Evolutionary conservation across 305 asterid species (phyloP).

Genomic region (Fraxinus baroniana): DNA sequence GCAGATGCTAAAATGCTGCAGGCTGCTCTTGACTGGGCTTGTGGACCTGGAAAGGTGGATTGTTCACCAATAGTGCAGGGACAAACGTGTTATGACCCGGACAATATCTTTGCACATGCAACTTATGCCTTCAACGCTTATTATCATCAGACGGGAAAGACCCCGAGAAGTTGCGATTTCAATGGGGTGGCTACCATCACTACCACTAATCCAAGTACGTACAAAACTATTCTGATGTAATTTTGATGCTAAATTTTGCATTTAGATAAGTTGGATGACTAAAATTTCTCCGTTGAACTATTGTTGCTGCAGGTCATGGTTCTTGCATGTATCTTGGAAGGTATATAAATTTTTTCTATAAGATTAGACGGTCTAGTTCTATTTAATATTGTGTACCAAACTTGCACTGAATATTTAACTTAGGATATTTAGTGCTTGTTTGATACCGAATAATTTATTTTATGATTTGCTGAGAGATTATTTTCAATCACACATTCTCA

Average conservation of each 20-base stretch:
- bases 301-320: slow-evolving; percentile 64
- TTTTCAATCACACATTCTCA: too few species aligned
- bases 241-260: background rate
- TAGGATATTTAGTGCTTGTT: background rate
- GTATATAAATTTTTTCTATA: slow-evolving; percentile 25
- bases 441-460: too few species aligned
- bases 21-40: slow-evolving; percentile 96
- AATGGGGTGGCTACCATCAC: slow-evolving; percentile 84
- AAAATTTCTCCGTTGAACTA: background rate
- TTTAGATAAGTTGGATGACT: background rate
- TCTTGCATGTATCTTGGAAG: slow-evolving; percentile 65
- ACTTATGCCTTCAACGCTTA: slow-evolving; percentile 72
- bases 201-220: slow-evolving; percentile 80
- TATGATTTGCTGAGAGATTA: too few species aligned
- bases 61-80: slow-evolving; percentile 67
- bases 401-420: background rate
- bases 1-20: slow-evolving; percentile 72
- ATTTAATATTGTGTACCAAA: background rate
- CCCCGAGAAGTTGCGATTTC: slow-evolving; percentile 64
- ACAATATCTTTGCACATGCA: slow-evolving; percentile 64
- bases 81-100: slow-evolving; percentile 78
- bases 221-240: background rate
- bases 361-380: background rate
- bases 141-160: slow-evolving; percentile 62
- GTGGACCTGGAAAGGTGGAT: slow-evolving; percentile 84